Conservation (phyloP, 805 yeast genomes). For the Starmerella khaoyaiensis region DNA sequence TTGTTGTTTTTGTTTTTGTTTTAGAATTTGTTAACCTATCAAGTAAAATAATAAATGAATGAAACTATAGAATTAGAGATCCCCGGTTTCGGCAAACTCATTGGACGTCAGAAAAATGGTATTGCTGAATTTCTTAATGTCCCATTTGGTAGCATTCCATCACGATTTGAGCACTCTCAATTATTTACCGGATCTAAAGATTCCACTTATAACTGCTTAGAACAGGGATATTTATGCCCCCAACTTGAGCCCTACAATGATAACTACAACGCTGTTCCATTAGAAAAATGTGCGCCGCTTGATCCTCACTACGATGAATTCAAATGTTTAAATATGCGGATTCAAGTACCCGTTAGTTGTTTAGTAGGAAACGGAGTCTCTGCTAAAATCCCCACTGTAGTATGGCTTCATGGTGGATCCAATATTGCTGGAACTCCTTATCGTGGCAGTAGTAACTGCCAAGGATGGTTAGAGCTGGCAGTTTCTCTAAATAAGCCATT, state of each 20-base stretch:
- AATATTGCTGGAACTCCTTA: constrained; percentile 28
- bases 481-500: constrained; percentile 22
- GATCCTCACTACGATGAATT: constrained; percentile 23
- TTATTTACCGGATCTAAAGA: constrained; percentile 3
- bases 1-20: too few relatives aligned
- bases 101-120: constrained; percentile 5
- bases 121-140: constrained; percentile 15
- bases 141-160: constrained; percentile 10
- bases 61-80: constrained; percentile 5
- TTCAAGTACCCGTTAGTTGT: constrained; percentile 16
- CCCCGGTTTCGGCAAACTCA: constrained; percentile 11
- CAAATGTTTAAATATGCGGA: constrained; percentile 25
- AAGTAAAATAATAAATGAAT: too few relatives aligned
- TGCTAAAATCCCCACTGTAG: constrained; percentile 26
- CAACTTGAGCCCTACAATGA: constrained; percentile 17
- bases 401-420: constrained; percentile 33
- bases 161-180: constrained; percentile 12
- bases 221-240: constrained; percentile 20
- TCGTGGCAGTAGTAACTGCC: constrained; percentile 23
- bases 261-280: constrained; percentile 14
- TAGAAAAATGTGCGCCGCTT: constrained; percentile 13
- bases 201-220: constrained; percentile 9
- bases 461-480: constrained; percentile 21
- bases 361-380: neutral
- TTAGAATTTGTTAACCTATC: too few relatives aligned